Conservation (phyloP, 2,329 filamentous ascomycete genomes). For the Pestalotiopsis sp. region DNA sequence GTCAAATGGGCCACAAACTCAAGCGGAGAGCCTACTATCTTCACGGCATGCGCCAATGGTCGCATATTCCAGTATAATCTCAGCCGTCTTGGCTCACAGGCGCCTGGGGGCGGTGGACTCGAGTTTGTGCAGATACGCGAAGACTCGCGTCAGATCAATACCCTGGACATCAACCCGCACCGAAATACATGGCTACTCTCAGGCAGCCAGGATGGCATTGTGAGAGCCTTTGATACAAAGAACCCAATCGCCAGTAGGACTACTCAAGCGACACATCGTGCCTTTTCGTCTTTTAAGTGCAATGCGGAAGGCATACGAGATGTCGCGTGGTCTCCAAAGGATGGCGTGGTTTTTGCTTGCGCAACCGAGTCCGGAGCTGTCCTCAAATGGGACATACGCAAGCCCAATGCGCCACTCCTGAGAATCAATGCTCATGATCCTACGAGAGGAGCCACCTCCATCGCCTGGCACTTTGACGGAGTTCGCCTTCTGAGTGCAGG, state of each 20-base stretch:
- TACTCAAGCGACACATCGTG: slow-evolving; percentile 52
- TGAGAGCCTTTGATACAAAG: slow-evolving; percentile 63
- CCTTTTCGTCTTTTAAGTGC: slow-evolving; percentile 49
- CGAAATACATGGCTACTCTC: slow-evolving; percentile 60
- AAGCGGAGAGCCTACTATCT: slow-evolving; percentile 52
- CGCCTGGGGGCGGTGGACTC: slow-evolving; percentile 44
- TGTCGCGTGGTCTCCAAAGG: slow-evolving; percentile 67
- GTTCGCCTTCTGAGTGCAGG: slow-evolving; percentile 67
- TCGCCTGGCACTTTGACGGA: slow-evolving; percentile 71
- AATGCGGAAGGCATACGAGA: slow-evolving; percentile 62
- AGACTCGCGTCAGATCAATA: slow-evolving; percentile 66
- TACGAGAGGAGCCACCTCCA: slow-evolving; percentile 56
- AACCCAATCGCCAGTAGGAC: slow-evolving; percentile 49
- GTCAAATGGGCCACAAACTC: slow-evolving; percentile 57
- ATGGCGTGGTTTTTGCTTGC: slow-evolving; percentile 65
- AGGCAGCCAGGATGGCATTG: slow-evolving; percentile 65
- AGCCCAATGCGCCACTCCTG: slow-evolving; percentile 53
- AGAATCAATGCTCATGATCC: slow-evolving; percentile 63
- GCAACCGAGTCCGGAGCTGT: slow-evolving; percentile 65
- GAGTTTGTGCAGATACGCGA: slow-evolving; percentile 62
- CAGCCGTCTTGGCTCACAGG: slow-evolving; percentile 47
- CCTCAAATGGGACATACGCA: slow-evolving; percentile 67
- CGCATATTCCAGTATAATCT: slow-evolving; percentile 69
- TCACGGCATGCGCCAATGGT: slow-evolving; percentile 66
- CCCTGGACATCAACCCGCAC: slow-evolving; percentile 65